Evolutionary conservation across 2,329 filamentous ascomycete species (phyloP).

Genomic region (Colletotrichum eremochloae): DNA sequence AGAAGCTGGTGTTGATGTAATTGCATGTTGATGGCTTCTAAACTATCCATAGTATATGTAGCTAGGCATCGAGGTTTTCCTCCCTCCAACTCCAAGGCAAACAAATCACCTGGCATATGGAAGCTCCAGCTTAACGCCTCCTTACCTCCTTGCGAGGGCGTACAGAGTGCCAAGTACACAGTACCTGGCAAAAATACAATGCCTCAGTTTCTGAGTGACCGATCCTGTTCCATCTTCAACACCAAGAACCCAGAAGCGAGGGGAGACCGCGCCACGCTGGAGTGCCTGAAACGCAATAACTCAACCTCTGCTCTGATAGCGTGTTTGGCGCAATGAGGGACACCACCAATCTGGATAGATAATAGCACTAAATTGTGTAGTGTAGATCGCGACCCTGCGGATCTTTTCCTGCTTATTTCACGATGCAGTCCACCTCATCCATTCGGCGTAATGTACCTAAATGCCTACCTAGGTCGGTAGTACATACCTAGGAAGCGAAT

Average conservation of each 20-base stretch:
- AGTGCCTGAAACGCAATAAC: conserved; percentile 33
- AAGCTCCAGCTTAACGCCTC: not conserved
- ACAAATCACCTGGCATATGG: conserved; percentile 1
- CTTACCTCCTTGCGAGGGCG: not conserved
- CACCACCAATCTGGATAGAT: not conserved
- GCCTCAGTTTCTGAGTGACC: not conserved
- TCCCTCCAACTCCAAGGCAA: not conserved
- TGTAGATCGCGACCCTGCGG: not conserved
- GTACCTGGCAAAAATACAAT: not conserved
- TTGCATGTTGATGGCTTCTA: not conserved
- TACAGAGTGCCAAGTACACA: not conserved
- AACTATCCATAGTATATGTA: not conserved
- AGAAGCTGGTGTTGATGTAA: conserved; percentile 24
- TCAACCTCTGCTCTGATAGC: conserved; percentile 11
- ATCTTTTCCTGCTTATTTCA: conserved; percentile 3
- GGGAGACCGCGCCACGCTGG: conserved; percentile 27
- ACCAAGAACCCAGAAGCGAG: conserved; percentile 5
- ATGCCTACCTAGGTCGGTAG: not conserved
- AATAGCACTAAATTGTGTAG: not conserved
- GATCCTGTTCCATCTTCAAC: not conserved
- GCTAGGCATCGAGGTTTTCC: not conserved
- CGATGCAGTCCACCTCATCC: not conserved
- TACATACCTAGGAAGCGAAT: not conserved
- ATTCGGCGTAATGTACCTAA: not conserved
- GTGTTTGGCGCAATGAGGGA: not conserved